A percentile compares a stretch with the other conserved stretches of the same genome.
Evolutionary conservation across 495 filamentous ascomycete species (phyloP).

Genomic region (Hypoxylon fuscum): DNA sequence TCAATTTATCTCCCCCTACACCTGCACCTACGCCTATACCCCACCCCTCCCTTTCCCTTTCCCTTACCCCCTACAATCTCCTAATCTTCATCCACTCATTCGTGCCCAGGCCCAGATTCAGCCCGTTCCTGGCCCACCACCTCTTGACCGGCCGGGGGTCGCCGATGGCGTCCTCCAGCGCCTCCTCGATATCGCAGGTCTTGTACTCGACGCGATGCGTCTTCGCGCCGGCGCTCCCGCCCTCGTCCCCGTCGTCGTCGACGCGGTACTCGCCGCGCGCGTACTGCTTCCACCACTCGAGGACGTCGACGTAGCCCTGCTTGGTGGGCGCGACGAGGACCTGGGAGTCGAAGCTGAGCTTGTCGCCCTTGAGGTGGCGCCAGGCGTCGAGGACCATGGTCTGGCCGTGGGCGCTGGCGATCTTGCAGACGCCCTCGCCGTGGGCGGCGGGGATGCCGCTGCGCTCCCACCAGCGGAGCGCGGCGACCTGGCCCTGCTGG

Average conservation of each 20-base stretch:
- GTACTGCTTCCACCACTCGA: constrained; percentile 91
- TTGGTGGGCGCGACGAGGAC: constrained; percentile 89
- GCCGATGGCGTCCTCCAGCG: constrained; percentile 83
- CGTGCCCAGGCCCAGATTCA: constrained; percentile 85
- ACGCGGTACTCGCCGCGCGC: constrained; percentile 63
- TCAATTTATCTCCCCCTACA: too few relatives aligned
- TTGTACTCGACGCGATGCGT: constrained; percentile 81
- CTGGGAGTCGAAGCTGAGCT: constrained; percentile 88
- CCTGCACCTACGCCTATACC: too few relatives aligned
- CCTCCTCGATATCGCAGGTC: constrained; percentile 94
- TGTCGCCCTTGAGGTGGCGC: constrained; percentile 77
- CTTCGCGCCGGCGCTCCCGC: too few relatives aligned
- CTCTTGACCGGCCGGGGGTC: constrained; percentile 73
- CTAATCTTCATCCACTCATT: constrained; percentile 88
- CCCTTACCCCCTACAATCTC: constrained; percentile 41
- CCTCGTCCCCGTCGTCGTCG: too few relatives aligned
- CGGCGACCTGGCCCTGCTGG: constrained; percentile 74
- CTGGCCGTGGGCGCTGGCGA: constrained; percentile 86
- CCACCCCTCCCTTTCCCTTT: neutral
- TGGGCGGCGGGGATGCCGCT: constrained; percentile 78
- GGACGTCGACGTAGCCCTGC: constrained; percentile 80
- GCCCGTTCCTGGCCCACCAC: constrained; percentile 92
- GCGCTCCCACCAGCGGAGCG: constrained; percentile 84
- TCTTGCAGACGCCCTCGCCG: constrained; percentile 79
- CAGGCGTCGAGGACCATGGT: constrained; percentile 84